phyloP scores from a whole-genome alignment of 805 yeast genomes.

The Yueomyces sinensis region DNA sequence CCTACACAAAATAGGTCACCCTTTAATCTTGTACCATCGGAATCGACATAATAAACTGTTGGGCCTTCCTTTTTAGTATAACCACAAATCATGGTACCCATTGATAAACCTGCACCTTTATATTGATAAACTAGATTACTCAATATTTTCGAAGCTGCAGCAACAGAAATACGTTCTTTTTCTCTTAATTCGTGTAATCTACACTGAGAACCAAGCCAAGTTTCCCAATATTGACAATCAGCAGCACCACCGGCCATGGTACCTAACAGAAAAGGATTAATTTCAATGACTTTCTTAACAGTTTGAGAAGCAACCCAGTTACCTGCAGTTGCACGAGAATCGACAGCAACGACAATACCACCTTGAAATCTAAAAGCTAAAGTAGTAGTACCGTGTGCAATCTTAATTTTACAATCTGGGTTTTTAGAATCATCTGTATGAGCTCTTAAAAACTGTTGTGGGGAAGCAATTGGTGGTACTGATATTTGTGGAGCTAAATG shows the following conservation, averaged over 20 bases:
- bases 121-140: constrained; percentile 82
- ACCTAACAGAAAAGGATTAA: constrained; percentile 88
- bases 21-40: constrained; percentile 89
- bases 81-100: constrained; percentile 99
- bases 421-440: constrained; percentile 91
- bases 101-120: constrained; percentile 96
- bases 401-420: constrained; percentile 89
- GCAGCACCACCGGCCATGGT: constrained; percentile 99
- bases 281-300: constrained; percentile 92
- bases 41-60: constrained; percentile 87
- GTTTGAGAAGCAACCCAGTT: constrained; percentile 97
- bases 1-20: constrained; percentile 97
- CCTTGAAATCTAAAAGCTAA: constrained; percentile 92
- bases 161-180: constrained; percentile 88
- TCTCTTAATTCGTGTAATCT: constrained; percentile 88
- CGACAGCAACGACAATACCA: constrained; percentile 93
- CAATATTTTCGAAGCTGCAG: constrained; percentile 91
- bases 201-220: constrained; percentile 97
- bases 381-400: constrained; percentile 99
- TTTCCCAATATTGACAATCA: constrained; percentile 98
- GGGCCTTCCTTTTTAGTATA: constrained; percentile 93
- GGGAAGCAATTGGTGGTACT: constrained; percentile 76
- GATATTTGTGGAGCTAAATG: constrained; percentile 45
- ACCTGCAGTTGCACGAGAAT: constrained; percentile 96
- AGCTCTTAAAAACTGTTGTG: constrained; percentile 89